A percentile compares a stretch with the other conserved stretches of the same genome.
Evolutionary conservation across 768 basidiomycete genomes (phyloP).

Genomic region (Russula sp.): DNA sequence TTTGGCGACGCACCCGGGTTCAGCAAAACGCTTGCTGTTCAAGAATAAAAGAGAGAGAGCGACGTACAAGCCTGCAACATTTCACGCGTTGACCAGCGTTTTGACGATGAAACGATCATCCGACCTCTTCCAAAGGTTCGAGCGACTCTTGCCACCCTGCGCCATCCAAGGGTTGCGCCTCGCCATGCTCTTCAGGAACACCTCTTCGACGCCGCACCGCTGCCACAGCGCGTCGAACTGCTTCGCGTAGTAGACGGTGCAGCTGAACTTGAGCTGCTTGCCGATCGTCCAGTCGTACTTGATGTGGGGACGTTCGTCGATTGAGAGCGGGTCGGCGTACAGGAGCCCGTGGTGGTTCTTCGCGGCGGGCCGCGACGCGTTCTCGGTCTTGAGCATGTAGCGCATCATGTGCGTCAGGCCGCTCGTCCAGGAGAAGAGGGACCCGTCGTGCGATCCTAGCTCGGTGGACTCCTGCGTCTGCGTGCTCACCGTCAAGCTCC

Average conservation of each 20-base stretch:
- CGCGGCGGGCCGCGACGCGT: constrained; percentile 30
- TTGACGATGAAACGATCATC: constrained; percentile 81
- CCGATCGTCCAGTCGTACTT: constrained; percentile 79
- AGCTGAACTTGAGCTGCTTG: constrained; percentile 67
- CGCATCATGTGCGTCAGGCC: constrained; percentile 56
- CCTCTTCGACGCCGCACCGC: too few species aligned
- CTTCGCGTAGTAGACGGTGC: constrained; percentile 77
- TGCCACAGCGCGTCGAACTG: constrained; percentile 66
- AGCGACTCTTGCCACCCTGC: constrained; percentile 75
- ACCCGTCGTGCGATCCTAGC: not conserved
- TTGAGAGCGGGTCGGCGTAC: constrained; percentile 33
- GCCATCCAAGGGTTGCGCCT: constrained; percentile 63
- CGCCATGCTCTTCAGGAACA: constrained; percentile 64
- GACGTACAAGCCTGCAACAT: constrained; percentile 74
- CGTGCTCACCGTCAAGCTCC: constrained; percentile 12
- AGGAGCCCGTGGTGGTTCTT: constrained; percentile 49
- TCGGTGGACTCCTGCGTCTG: constrained; percentile 10
- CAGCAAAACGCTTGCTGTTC: not conserved
- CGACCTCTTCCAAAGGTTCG: constrained; percentile 75
- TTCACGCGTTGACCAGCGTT: constrained; percentile 82
- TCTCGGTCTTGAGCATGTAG: constrained; percentile 42
- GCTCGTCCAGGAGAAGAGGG: constrained; percentile 43
- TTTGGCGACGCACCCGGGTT: not conserved
- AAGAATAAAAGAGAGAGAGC: not conserved
- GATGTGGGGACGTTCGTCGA: constrained; percentile 75